Evolutionary conservation across 192 early-diverging fungal species (phyloP).

Genomic region (Backusella tuberculispora): DNA sequence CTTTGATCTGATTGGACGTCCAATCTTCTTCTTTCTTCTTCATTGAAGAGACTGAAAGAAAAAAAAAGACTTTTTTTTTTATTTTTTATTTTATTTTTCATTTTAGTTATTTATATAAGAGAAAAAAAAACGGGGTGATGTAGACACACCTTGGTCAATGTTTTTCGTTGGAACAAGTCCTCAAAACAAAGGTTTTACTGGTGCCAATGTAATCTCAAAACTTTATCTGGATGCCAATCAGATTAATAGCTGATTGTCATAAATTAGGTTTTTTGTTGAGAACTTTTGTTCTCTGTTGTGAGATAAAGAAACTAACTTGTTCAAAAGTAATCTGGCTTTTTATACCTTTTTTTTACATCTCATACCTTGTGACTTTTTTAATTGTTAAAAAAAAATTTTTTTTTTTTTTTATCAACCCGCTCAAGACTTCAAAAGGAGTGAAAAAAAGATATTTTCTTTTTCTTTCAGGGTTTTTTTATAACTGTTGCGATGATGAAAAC

Average conservation of each 20-base stretch:
- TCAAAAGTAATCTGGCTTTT: not conserved
- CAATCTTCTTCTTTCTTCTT: not conserved
- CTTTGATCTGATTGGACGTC: not conserved
- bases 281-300: slow-evolving; percentile 19
- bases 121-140: not conserved
- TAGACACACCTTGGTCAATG: slow-evolving; percentile 18
- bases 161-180: slow-evolving; percentile 7
- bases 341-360: slow-evolving; percentile 15
- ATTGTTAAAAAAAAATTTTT: not conserved
- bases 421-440: not conserved
- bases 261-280: not conserved
- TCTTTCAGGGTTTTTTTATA: not conserved
- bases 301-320: slow-evolving; percentile 11
- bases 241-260: not conserved
- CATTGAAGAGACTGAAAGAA: not conserved
- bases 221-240: not conserved
- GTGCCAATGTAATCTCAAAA: not conserved
- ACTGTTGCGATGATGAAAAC: slow-evolving; percentile 20
- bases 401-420: not conserved
- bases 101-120: not conserved
- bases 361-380: not conserved
- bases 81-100: no score
- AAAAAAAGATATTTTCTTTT: not conserved
- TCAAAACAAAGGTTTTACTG: slow-evolving; percentile 28
- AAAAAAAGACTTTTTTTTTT: no score